A percentile compares a stretch with the other conserved stretches of the same genome.
These are phyloP conservation scores for Corynespora cassiicola DNA, from an alignment of 2,329 filamentous ascomycete species.

Conservation along the genomic window DNA sequence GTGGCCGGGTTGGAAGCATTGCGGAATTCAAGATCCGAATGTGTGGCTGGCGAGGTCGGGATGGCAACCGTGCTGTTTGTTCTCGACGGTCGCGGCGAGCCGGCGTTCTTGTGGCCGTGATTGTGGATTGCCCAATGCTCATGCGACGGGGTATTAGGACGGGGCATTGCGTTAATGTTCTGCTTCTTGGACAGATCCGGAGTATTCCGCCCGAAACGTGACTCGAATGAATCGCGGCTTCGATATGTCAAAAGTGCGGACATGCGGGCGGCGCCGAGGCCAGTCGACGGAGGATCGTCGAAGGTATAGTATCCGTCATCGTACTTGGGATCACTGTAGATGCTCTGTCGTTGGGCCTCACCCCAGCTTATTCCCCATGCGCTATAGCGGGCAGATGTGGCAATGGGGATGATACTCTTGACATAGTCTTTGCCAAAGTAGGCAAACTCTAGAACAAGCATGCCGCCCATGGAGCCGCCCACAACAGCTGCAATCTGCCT, in stretches of 20 bases:
- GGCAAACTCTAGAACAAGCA: constrained; percentile 90
- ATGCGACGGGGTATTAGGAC: constrained; percentile 50
- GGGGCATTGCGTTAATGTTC: constrained; percentile 75
- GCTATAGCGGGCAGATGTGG: constrained; percentile 83
- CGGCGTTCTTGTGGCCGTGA: constrained; percentile 56
- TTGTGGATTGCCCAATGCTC: constrained; percentile 62
- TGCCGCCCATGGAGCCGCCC: constrained; percentile 85
- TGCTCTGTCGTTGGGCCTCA: constrained; percentile 87
- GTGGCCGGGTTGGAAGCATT: constrained; percentile 45
- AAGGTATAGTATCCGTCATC: constrained; percentile 95
- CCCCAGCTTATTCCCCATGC: constrained; percentile 94
- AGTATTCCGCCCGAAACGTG: constrained; percentile 90
- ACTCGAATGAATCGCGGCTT: constrained; percentile 95
- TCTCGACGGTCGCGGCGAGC: constrained; percentile 51
- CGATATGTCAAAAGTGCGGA: constrained; percentile 94
- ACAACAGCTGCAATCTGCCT: constrained; percentile 79
- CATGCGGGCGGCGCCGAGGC: constrained; percentile 94
- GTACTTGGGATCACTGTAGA: constrained; percentile 98
- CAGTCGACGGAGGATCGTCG: constrained; percentile 82
- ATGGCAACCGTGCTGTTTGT: constrained; percentile 40
- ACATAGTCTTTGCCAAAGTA: constrained; percentile 91
- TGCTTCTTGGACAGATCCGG: constrained; percentile 85
- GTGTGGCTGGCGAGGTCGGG: constrained; percentile 21
- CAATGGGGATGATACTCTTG: constrained; percentile 79
- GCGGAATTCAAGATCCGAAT: constrained; percentile 56